A percentile compares a stretch with the other conserved stretches of the same genome.
phyloP scores from a whole-genome alignment of 2,329 filamentous ascomycete species.

The Ampelomyces quisqualis region DNA sequence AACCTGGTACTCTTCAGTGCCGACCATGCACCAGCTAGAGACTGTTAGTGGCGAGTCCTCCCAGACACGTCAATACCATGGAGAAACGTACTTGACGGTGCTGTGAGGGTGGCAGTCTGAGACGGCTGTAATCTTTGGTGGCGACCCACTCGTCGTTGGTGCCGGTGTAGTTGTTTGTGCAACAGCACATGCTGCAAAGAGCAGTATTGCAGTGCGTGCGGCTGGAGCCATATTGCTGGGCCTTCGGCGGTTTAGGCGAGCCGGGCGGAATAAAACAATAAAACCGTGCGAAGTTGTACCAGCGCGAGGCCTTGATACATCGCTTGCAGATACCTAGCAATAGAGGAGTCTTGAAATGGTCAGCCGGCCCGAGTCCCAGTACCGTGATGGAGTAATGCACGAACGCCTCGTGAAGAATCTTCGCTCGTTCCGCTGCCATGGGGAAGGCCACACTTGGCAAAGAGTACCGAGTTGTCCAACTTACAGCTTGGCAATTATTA shows the following conservation, averaged over 20 bases:
- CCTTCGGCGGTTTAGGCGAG: conserved; percentile 1
- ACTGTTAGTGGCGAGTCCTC: conserved; percentile 11
- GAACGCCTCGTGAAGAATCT: conserved; percentile 15
- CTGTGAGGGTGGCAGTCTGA: conserved; percentile 57
- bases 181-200: conserved; percentile 11
- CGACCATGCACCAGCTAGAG: conserved; percentile 49
- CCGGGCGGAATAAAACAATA: no score
- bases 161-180: conserved; percentile 20
- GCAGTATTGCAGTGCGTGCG: conserved; percentile 3
- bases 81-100: conserved; percentile 44
- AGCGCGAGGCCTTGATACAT: conserved; percentile 21
- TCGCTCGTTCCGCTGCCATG: conserved; percentile 3
- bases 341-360: conserved; percentile 3
- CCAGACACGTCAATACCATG: neutral
- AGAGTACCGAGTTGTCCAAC: conserved; percentile 37
- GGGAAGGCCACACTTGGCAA: conserved; percentile 14
- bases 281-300: conserved; percentile 5
- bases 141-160: conserved; percentile 9
- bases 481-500: conserved; percentile 15
- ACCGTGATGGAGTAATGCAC: conserved; percentile 16
- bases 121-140: conserved; percentile 47
- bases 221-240: conserved; percentile 17
- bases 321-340: no score
- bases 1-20: conserved; percentile 48
- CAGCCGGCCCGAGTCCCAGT: conserved; percentile 10